phyloP scores from a whole-genome alignment of 164 flowering plant genomes.

The Piper betle region DNA sequence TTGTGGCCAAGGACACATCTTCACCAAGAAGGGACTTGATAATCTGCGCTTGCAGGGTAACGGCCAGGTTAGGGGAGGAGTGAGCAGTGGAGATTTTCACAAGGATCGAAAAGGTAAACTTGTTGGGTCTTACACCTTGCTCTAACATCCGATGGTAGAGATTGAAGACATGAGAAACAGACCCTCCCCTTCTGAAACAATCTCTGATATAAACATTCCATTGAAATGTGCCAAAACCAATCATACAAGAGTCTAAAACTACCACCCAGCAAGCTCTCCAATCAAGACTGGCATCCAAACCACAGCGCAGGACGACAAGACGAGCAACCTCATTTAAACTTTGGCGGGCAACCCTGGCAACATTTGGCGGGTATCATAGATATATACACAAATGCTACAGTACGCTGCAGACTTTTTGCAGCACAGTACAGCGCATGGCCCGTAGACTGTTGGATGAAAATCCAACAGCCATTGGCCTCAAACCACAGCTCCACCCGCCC shows the following conservation, averaged over 20 bases:
- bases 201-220: constrained; percentile 4
- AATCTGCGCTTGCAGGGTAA: constrained; percentile 38
- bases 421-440: too few relatives aligned
- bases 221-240: background rate
- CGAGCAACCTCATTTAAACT: too few relatives aligned
- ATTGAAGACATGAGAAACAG: constrained; percentile 22
- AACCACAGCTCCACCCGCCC: too few relatives aligned
- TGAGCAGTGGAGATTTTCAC: constrained; percentile 45
- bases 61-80: constrained; percentile 22
- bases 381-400: too few relatives aligned
- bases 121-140: constrained; percentile 40
- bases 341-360: too few relatives aligned
- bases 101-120: constrained; percentile 53
- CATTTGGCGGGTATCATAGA: too few relatives aligned
- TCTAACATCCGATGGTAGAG: constrained; percentile 37
- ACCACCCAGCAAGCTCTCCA: background rate
- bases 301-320: too few relatives aligned
- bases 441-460: too few relatives aligned
- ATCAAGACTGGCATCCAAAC: too few relatives aligned
- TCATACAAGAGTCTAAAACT: background rate
- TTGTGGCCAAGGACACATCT: constrained; percentile 2
- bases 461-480: too few relatives aligned
- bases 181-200: background rate
- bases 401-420: too few relatives aligned
- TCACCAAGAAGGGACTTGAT: constrained; percentile 17